phyloP scores from a whole-genome alignment of 2,329 filamentous ascomycete species.

The Cercospora janseana region DNA sequence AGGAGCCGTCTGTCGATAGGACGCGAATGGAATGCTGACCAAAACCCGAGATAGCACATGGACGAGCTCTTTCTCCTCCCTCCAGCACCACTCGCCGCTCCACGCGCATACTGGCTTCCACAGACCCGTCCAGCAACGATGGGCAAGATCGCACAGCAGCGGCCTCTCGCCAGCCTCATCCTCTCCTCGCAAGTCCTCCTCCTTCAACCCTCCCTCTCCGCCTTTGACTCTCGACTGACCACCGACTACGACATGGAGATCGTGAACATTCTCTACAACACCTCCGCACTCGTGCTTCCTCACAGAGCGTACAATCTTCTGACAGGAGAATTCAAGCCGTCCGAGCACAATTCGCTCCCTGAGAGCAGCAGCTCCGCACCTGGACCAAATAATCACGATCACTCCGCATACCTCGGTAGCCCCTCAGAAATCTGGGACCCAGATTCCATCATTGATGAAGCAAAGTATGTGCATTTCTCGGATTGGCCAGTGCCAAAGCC shows the following conservation, averaged over 20 bases:
- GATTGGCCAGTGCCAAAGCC: constrained; percentile 70
- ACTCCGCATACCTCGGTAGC: constrained; percentile 51
- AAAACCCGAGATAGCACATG: constrained; percentile 45
- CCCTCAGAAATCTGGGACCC: constrained; percentile 59
- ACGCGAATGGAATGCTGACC: neutral
- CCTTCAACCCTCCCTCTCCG: constrained; percentile 55
- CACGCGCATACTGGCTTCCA: constrained; percentile 64
- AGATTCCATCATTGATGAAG: constrained; percentile 54
- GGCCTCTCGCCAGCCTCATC: too few relatives aligned
- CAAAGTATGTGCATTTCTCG: constrained; percentile 68
- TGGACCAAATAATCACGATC: constrained; percentile 28
- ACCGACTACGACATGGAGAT: constrained; percentile 66
- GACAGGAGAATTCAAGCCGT: constrained; percentile 60
- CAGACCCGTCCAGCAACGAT: constrained; percentile 45
- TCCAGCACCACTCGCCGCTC: constrained; percentile 59
- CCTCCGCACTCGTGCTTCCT: constrained; percentile 60
- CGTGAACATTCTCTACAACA: constrained; percentile 60
- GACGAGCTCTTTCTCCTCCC: constrained; percentile 70
- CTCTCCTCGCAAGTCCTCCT: constrained; percentile 59
- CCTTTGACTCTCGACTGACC: constrained; percentile 44
- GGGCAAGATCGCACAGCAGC: too few relatives aligned
- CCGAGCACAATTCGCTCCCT: constrained; percentile 35
- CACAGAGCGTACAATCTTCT: constrained; percentile 63
- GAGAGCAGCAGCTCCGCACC: neutral
- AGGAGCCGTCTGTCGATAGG: neutral